Conservation (phyloP, 2,329 filamentous ascomycete genomes). For the Cadophora gregata region DNA sequence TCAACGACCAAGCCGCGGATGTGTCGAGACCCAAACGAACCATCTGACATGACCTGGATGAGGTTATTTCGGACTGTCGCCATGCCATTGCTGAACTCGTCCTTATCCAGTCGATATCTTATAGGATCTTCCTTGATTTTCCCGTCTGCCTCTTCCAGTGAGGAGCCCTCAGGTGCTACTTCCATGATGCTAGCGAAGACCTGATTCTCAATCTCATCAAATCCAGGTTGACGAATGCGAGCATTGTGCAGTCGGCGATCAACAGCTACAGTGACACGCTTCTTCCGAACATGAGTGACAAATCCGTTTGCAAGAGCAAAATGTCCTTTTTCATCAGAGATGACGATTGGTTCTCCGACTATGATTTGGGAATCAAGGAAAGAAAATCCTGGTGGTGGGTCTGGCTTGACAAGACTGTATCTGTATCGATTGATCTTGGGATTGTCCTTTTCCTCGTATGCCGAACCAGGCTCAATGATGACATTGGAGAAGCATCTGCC, state of each 20-base stretch:
- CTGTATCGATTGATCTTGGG: conserved; percentile 90
- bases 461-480: conserved; percentile 79
- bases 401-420: conserved; percentile 82
- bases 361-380: conserved; percentile 90
- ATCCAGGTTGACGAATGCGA: conserved; percentile 75
- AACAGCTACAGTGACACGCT: conserved; percentile 84
- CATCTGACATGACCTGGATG: conserved; percentile 87
- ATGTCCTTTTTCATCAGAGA: conserved; percentile 93
- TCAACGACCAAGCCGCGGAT: conserved; percentile 84
- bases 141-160: conserved; percentile 56
- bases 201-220: conserved; percentile 79
- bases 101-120: conserved; percentile 89
- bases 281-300: conserved; percentile 76
- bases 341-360: conserved; percentile 90
- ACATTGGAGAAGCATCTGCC: conserved; percentile 91
- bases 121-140: conserved; percentile 61
- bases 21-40: conserved; percentile 71
- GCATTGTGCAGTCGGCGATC: conserved; percentile 90
- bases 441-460: conserved; percentile 69
- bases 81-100: conserved; percentile 99
- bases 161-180: conserved; percentile 64
- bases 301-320: conserved; percentile 95
- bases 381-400: conserved; percentile 67
- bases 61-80: conserved; percentile 93
- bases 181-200: conserved; percentile 93